Evolutionary conservation across 2,329 filamentous ascomycete species (phyloP).

Genomic region (Epichloe baconii): DNA sequence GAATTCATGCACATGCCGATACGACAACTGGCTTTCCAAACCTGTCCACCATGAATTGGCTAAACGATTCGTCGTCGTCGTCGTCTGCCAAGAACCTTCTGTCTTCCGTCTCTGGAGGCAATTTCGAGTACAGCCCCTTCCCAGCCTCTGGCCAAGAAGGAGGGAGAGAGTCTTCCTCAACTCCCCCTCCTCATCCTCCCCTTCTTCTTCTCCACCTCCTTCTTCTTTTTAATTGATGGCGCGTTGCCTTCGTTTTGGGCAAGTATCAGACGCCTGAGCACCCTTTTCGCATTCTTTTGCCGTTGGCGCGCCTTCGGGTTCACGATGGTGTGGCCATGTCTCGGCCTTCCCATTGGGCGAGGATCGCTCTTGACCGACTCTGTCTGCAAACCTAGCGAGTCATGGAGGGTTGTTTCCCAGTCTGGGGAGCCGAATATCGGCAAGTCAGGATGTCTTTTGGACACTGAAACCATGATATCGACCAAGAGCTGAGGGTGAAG

Average conservation of each 20-base stretch:
- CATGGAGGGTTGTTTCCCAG: conserved; percentile 18
- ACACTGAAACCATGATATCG: conserved; percentile 29
- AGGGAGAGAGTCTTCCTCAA: conserved; percentile 20
- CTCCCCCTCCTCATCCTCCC: not conserved
- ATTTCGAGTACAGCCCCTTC: conserved; percentile 25
- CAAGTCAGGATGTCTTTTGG: conserved; percentile 29
- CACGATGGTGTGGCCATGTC: conserved; percentile 18
- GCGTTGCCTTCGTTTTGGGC: conserved; percentile 15
- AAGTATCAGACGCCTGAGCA: conserved; percentile 17
- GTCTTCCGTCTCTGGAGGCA: conserved; percentile 26
- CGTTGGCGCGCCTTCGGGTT: conserved; percentile 17
- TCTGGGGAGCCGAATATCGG: conserved; percentile 29
- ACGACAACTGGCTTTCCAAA: conserved; percentile 24
- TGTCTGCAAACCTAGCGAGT: conserved; percentile 4
- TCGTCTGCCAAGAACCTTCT: conserved; percentile 22
- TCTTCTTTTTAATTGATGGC: conserved; percentile 18
- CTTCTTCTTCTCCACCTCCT: not conserved
- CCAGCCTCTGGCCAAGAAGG: conserved; percentile 27
- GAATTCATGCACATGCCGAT: conserved; percentile 14
- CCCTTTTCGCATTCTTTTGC: conserved; percentile 20
- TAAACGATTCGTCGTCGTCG: conserved; percentile 30
- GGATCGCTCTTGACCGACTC: not conserved
- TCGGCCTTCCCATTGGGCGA: conserved; percentile 12
- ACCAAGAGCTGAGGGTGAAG: conserved; percentile 27
- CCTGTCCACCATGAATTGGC: conserved; percentile 28